Evolutionary conservation across 106 monocot species (phyloP), one percentile per base, ranked within the genome.

Genomic region (Dendrobium nobile): DNA sequence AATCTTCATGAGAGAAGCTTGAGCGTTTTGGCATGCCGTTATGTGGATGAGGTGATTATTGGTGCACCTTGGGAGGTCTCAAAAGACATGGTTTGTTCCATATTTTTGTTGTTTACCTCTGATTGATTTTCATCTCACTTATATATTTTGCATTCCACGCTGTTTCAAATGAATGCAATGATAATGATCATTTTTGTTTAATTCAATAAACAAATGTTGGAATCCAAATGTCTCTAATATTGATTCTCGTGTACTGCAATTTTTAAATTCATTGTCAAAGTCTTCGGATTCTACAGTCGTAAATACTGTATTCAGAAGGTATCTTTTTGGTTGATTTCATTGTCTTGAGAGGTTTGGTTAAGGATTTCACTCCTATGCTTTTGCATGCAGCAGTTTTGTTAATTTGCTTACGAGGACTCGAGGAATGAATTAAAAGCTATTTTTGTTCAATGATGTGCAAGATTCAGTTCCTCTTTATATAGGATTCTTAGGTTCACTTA

Each of bases 11-110:
- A 98, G 88, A 87, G 97, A 89, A 98, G 97, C 72, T 85, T 98
- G 79, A 98, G 97, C 85, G 94, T 98, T 85, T 88, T 98, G 81
- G 97, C 97, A 37, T 98, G 97, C 44, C 94, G 94, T 77, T 91
- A 95, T 85, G 97, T 98, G 28, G 97, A 98, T 88, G 97, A 98
- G 78, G 97, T 98, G 59, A 98, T 98, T 75, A 98, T 98, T 82
- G 97, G 97, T 77, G 92, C 97, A 5, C 97, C 97, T n/a, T 92
- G 91, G 92, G 94, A 89, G 42, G 85, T 98, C 80, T 92, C 97
- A 33, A 94, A 89, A 79, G 97, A 98, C 75, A 92, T 91, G 94
- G 97, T 98, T 65, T 80, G 88, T 81, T 74, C 19, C 43, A 44
- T 74, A 43, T 74, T 74, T 27, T 37, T 0, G 33, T 9, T 70